Evolutionary conservation across 202 grass and related monocot species (phyloP), one percentile per base, ranked within the genome.

Genomic region (Musa balbisiana): DNA sequence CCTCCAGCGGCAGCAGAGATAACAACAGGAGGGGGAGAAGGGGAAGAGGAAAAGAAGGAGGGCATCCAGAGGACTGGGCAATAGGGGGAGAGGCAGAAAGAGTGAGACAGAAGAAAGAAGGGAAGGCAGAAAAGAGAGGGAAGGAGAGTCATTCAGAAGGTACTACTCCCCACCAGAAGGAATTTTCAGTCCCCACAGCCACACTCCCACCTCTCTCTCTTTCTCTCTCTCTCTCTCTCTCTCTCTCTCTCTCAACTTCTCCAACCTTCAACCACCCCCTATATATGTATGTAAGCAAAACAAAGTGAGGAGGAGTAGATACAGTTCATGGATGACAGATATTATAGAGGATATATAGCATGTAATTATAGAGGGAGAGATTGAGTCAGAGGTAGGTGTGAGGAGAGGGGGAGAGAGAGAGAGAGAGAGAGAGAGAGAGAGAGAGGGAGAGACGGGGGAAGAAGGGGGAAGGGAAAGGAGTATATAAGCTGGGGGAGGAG

Each of bases 151-250:
- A 88, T 83, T 85, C 66, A 83, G 87, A 89, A 83, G 13, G 23
- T 64, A 90, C 84, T 43, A 43, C 33, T 43, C 83, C 78, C 82
- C 80, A 83, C 85, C 56, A 87, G 82, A 87, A 85, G 81, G 90
- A 97, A 93, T 97, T 93, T 93, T 27, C 67, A 52, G 67, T 51
- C 15, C 72, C 53, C 24, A 49, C 52, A 26, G 19, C 33, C 19
- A 60, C 56, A 16, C 15, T 58, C 8, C 16, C 8, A 3, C 14
- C 73, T 55, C 55, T 69, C 20, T 59, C 50, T 21, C 2, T 1
- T 3, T 9, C 15, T 25, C 23, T 9, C 54, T 67, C 53, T 54
- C 27, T 23, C n/a, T 20, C 63, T 65, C n/a, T 65, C 21, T 65
- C 23, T 25, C 63, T 26, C 11, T 25, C 6, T 20, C 63, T 25